A percentile compares a stretch with the other conserved stretches of the same genome.
phyloP scores from a whole-genome alignment of 2,329 filamentous ascomycete species.

The Lachnellula hyalina region DNA sequence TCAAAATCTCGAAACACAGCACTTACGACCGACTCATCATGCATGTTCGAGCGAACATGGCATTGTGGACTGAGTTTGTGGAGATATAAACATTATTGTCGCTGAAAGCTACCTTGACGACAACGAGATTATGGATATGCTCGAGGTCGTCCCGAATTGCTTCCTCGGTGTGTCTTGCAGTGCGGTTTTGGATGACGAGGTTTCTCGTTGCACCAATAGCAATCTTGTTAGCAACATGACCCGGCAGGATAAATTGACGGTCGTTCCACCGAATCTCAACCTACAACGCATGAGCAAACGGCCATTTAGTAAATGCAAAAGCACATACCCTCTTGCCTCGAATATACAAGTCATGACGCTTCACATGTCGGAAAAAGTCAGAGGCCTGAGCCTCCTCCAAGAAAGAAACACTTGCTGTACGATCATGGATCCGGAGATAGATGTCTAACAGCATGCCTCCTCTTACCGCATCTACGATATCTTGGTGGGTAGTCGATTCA shows the following conservation, averaged over 20 bases:
- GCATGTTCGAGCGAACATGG: slow-evolving; percentile 70
- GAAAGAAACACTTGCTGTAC: slow-evolving; percentile 64
- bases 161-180: slow-evolving; percentile 54
- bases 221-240: slow-evolving; percentile 61
- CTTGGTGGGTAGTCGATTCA: slow-evolving; percentile 56
- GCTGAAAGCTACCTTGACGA: slow-evolving; percentile 59
- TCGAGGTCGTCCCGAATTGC: slow-evolving; percentile 68
- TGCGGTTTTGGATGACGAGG: slow-evolving; percentile 59
- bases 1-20: slow-evolving; percentile 14
- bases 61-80: slow-evolving; percentile 72
- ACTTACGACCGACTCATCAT: slow-evolving; percentile 54
- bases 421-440: slow-evolving; percentile 54
- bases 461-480: slow-evolving; percentile 59
- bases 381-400: slow-evolving; percentile 56
- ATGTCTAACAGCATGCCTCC: slow-evolving; percentile 69
- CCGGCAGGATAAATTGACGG: slow-evolving; percentile 60
- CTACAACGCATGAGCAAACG: slow-evolving; percentile 36
- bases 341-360: slow-evolving; percentile 62
- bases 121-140: slow-evolving; percentile 73
- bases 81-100: slow-evolving; percentile 60
- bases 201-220: slow-evolving; percentile 66
- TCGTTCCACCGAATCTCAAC: slow-evolving; percentile 65
- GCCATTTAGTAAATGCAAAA: neutral
- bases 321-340: slow-evolving; percentile 57
- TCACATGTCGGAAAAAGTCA: slow-evolving; percentile 60